These are phyloP conservation scores for Serendipita sp. DNA, from an alignment of 768 basidiomycete species.

Conservation along the genomic window DNA sequence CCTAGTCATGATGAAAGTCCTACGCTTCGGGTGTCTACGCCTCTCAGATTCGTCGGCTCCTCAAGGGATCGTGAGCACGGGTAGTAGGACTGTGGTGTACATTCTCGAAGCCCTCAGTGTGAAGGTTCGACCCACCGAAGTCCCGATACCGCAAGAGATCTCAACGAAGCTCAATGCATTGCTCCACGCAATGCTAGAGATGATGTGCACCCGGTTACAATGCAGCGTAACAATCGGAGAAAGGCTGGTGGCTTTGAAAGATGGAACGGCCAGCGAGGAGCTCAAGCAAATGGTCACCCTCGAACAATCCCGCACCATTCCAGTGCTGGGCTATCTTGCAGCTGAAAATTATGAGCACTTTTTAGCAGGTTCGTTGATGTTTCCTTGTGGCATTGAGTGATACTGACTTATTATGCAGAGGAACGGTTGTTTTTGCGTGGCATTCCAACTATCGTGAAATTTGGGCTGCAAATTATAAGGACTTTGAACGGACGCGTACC, in stretches of 20 bases:
- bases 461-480: slow-evolving; percentile 57
- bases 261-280: background rate
- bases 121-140: background rate
- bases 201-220: background rate
- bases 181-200: background rate
- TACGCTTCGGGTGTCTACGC: slow-evolving; percentile 43
- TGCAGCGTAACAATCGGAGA: background rate
- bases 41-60: background rate
- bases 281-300: slow-evolving; percentile 2
- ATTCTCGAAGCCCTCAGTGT: background rate
- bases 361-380: background rate
- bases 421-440: slow-evolving; percentile 76
- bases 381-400: background rate
- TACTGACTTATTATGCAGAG: slow-evolving; percentile 32
- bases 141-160: background rate
- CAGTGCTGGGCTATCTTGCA: slow-evolving; percentile 19
- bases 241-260: background rate
- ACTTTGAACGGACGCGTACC: slow-evolving; percentile 65
- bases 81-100: background rate
- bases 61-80: background rate
- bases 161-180: background rate
- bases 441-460: slow-evolving; percentile 75
- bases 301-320: slow-evolving; percentile 23
- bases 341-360: background rate
- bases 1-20: slow-evolving; percentile 58